Conservation (phyloP, 768 basidiomycete species). For the Hygrophorus pudorinus region DNA sequence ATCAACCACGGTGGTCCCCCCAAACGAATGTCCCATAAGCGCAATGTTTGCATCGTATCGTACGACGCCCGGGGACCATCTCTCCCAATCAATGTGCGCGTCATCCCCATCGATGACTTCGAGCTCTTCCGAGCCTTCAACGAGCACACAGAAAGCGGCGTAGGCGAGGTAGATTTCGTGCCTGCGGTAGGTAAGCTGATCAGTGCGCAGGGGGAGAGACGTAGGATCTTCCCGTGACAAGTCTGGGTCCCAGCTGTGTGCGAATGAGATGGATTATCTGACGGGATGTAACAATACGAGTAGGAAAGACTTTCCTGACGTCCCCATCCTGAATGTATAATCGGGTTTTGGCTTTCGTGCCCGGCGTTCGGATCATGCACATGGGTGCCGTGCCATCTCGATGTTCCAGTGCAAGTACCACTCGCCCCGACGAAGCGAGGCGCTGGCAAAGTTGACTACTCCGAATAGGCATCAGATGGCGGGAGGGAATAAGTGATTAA, state of each 20-base stretch:
- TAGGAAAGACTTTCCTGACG: constrained; percentile 34
- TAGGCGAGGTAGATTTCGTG: constrained; percentile 62
- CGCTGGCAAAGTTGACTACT: constrained; percentile 58
- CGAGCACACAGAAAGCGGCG: constrained; percentile 45
- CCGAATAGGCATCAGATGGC: neutral
- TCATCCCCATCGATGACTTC: constrained; percentile 25
- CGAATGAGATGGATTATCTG: no score
- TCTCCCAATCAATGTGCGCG: constrained; percentile 23
- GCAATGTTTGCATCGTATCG: neutral
- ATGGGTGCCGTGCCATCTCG: constrained; percentile 68
- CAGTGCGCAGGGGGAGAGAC: constrained; percentile 45
- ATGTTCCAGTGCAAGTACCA: constrained; percentile 79
- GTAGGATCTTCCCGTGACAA: no score
- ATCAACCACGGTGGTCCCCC: constrained; percentile 37
- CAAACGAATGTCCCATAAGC: constrained; percentile 36
- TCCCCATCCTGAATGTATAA: constrained; percentile 50
- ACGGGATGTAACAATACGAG: no score
- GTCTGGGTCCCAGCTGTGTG: no score
- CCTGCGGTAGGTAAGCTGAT: constrained; percentile 63
- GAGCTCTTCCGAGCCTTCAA: constrained; percentile 26
- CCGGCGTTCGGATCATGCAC: constrained; percentile 29
- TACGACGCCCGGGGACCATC: constrained; percentile 25
- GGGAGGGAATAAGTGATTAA: neutral
- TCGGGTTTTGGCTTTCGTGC: constrained; percentile 19
- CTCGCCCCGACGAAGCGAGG: constrained; percentile 67